phyloP scores from a whole-genome alignment of 2,329 filamentous ascomycete genomes.

The Colletotrichum theobromicola region DNA sequence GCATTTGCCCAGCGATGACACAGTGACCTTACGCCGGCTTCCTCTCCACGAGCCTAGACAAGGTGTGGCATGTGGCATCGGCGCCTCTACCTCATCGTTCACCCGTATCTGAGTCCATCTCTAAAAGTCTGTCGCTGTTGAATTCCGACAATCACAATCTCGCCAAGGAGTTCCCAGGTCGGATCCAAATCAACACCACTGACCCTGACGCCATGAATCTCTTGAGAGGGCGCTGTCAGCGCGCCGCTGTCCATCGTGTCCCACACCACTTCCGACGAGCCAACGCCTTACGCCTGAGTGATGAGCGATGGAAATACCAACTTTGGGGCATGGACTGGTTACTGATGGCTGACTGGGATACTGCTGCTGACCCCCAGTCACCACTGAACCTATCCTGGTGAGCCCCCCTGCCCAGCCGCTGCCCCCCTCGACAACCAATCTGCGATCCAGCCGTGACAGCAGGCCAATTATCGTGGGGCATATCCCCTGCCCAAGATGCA shows the following conservation, averaged over 20 bases:
- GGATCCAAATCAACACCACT: not conserved
- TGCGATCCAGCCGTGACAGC: conserved; percentile 26
- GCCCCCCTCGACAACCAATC: conserved; percentile 20
- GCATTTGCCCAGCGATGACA: not conserved
- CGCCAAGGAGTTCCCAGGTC: not conserved
- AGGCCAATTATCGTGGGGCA: conserved; percentile 23
- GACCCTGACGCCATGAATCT: not conserved
- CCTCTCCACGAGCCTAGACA: not conserved
- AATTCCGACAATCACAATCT: not conserved
- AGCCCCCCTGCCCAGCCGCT: conserved; percentile 16
- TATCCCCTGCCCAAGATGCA: conserved; percentile 16
- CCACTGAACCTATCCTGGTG: conserved; percentile 1
- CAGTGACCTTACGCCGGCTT: not conserved
- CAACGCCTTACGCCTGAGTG: not conserved
- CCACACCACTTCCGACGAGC: not conserved
- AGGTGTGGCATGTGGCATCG: not conserved
- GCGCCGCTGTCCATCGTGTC: not conserved
- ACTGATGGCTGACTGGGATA: conserved; percentile 4
- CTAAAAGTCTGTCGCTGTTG: not conserved
- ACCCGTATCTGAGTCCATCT: not conserved
- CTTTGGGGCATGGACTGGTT: not conserved
- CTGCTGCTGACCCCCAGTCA: not conserved
- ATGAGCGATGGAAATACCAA: not conserved
- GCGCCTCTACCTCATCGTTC: not conserved
- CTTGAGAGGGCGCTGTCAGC: not conserved